Percentiles rank a stretch among this genome's conserved stretches.
phyloP scores from a whole-genome alignment of 2,329 filamentous ascomycete species.

The Beauveria rudraprayagi region DNA sequence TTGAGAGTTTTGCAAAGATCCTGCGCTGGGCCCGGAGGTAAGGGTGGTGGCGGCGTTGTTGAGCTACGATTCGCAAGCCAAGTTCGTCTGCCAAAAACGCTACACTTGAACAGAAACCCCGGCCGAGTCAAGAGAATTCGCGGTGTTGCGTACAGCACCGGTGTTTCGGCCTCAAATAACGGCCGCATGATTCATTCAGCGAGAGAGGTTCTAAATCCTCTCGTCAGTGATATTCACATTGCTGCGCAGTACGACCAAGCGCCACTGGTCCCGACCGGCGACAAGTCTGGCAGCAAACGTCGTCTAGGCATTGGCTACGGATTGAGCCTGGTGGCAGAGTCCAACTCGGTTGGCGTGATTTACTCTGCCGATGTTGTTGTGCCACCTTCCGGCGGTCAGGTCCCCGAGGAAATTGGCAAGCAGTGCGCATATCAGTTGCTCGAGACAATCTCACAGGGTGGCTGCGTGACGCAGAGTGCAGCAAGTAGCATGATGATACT shows the following conservation, averaged over 20 bases:
- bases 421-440: slow-evolving; percentile 83
- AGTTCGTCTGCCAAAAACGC: slow-evolving; percentile 84
- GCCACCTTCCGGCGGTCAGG: slow-evolving; percentile 68
- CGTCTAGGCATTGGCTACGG: slow-evolving; percentile 86
- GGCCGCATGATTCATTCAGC: slow-evolving; percentile 90
- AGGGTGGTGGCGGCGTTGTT: slow-evolving; percentile 83
- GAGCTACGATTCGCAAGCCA: slow-evolving; percentile 91
- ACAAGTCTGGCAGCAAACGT: slow-evolving; percentile 47
- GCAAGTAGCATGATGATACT: slow-evolving; percentile 70
- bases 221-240: slow-evolving; percentile 85
- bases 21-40: slow-evolving; percentile 65
- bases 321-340: slow-evolving; percentile 83
- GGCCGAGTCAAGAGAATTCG: slow-evolving; percentile 82
- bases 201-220: slow-evolving; percentile 74
- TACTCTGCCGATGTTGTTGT: slow-evolving; percentile 79
- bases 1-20: slow-evolving; percentile 73
- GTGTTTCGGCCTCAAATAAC: slow-evolving; percentile 88
- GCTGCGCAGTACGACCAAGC: slow-evolving; percentile 70
- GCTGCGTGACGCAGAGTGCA: slow-evolving; percentile 67
- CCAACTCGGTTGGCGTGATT: slow-evolving; percentile 68
- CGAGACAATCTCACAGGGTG: slow-evolving; percentile 73
- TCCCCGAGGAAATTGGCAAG: slow-evolving; percentile 86
- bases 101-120: slow-evolving; percentile 75
- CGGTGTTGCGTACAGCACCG: slow-evolving; percentile 88
- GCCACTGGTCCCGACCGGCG: slow-evolving; percentile 45